Percentiles rank a stretch among this genome's conserved stretches.
These are phyloP conservation scores for Sporobolus alterniflorus DNA, from an alignment of 202 grass and related monocot genomes.

Conservation along the genomic window DNA sequence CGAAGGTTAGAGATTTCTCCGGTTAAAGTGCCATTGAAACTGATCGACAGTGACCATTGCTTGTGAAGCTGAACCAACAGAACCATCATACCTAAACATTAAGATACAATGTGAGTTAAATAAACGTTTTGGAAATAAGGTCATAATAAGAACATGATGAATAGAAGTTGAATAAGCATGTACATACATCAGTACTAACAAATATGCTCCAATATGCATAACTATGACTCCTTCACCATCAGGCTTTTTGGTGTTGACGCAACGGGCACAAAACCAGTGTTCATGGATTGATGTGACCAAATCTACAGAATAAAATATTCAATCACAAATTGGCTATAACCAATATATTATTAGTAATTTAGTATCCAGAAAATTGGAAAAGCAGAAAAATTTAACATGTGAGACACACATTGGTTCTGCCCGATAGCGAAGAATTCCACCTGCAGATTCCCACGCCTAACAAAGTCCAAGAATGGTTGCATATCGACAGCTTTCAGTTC, in stretches of 20 bases:
- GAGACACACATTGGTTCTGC: constrained; percentile 64
- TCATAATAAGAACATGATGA: background rate
- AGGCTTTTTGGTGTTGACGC: constrained; percentile 62
- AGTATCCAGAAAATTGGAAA: background rate
- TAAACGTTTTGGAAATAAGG: background rate
- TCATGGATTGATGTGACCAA: constrained; percentile 88
- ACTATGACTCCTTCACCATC: constrained; percentile 82
- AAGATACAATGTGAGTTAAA: constrained; percentile 3
- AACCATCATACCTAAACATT: constrained; percentile 82
- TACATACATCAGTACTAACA: constrained; percentile 80
- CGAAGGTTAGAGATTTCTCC: constrained; percentile 58
- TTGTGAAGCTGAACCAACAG: constrained; percentile 72
- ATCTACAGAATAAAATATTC: constrained; percentile 56
- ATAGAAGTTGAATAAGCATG: constrained; percentile 22
- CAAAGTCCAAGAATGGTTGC: constrained; percentile 81
- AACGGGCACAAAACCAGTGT: constrained; percentile 80
- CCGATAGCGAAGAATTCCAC: constrained; percentile 88
- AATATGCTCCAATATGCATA: constrained; percentile 77
- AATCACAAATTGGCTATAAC: constrained; percentile 26
- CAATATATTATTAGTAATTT: background rate
- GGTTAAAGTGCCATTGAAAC: constrained; percentile 71
- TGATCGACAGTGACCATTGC: constrained; percentile 86
- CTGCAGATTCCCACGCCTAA: constrained; percentile 76
- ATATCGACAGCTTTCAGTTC: constrained; percentile 73
- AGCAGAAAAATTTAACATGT: background rate